A percentile compares a stretch with the other conserved stretches of the same genome.
Evolutionary conservation across 2,329 filamentous ascomycete species (phyloP).

Genomic region (Penicillium sp.): DNA sequence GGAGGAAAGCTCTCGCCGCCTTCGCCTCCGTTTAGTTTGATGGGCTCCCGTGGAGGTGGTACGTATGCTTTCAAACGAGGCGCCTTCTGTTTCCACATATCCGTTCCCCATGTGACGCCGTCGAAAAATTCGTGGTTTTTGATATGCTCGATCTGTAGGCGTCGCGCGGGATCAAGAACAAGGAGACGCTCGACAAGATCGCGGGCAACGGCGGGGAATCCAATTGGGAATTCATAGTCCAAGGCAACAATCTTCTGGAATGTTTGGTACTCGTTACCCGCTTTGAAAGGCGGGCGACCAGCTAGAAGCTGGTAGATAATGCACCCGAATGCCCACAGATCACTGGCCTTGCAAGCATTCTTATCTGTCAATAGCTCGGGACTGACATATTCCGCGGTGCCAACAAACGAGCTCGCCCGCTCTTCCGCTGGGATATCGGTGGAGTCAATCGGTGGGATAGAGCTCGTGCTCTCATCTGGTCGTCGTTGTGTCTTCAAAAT

Average conservation of each 20-base stretch:
- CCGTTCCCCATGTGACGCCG: conserved; percentile 75
- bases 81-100: conserved; percentile 84
- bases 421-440: conserved; percentile 62
- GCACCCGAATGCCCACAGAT: conserved; percentile 97
- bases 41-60: conserved; percentile 72
- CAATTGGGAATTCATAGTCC: conserved; percentile 87
- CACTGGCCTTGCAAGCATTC: conserved; percentile 94
- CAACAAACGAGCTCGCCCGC: conserved; percentile 90
- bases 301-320: conserved; percentile 94
- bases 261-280: conserved; percentile 89
- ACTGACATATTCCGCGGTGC: conserved; percentile 96
- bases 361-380: conserved; percentile 96
- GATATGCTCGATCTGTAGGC: conserved; percentile 90
- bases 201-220: conserved; percentile 79
- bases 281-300: conserved; percentile 97
- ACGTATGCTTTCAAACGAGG: conserved; percentile 82
- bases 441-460: conserved; percentile 49
- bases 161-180: conserved; percentile 78
- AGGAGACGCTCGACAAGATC: conserved; percentile 88
- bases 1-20: conserved; percentile 43
- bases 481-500: conserved; percentile 61
- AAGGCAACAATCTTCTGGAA: conserved; percentile 97
- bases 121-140: conserved; percentile 96
- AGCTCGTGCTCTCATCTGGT: conserved; percentile 47
- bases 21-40: conserved; percentile 64